Evolutionary conservation across 169 alveolate genomes (phyloP), one percentile per base, ranked within the genome.

Genomic region (Neospora caninum): DNA sequence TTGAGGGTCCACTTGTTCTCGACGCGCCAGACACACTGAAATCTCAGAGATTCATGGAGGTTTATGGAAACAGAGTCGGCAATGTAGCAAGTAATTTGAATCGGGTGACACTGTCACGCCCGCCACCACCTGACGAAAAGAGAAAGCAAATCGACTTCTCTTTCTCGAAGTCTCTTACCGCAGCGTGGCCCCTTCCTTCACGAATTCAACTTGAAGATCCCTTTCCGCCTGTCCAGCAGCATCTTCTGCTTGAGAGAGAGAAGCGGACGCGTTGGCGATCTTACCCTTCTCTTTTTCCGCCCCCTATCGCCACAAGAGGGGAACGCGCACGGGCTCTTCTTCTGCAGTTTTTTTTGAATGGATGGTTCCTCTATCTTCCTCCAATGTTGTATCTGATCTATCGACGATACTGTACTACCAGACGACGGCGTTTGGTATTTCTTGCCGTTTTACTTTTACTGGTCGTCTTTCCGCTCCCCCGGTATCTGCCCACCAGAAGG

Each of bases 311-410:
- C n/a, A 22, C 69, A 9, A 25, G 89, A 9, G 64, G 42, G 36
- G 89, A 82, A 42, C n/a, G 64, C 4, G 53, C 39, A 1, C 38
- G 41, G 53, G 89, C 89, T 7, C 34, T 87, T 82, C 25, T 91
- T 83, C 39, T 93, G 89, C 94, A 91, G 84, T 43, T 93, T 64
- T 29, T 78, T 0, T 54, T 93, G 29, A 82, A 89, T 27, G 95
- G 94, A 4, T 93, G 93, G 45, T 78, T 93, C 42, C 70, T 93
- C 34, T 93, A 92, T 87, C 69, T 93, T 16, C 95, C 95, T 20
- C 78, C 88, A 84, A 18, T 91, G 31, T 83, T 93, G 42, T 67
- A 70, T n/a, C 49, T 89, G 88, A 54, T 93, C 18, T 88, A 86
- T 82, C 95, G 95, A 58, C 83, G 92, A 29, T 41, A 89, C 91